Evolutionary conservation across 2,329 filamentous ascomycete genomes (phyloP).

Genomic region (Chrysosporium keratinophilum): DNA sequence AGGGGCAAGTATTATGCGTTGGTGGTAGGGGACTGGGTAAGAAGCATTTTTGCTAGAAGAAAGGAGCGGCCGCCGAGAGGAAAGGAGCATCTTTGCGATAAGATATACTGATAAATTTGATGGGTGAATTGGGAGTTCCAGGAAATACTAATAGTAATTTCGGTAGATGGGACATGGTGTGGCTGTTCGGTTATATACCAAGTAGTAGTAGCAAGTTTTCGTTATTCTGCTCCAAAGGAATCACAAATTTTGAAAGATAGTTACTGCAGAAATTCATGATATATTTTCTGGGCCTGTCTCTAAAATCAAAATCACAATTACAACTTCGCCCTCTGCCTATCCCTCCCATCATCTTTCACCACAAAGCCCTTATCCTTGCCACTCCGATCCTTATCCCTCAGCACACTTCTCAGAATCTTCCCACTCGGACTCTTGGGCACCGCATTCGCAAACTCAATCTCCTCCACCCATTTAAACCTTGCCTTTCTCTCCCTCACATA

Average conservation of each 20-base stretch:
- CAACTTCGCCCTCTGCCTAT: slow-evolving; percentile 28
- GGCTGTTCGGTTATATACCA: too few relatives aligned
- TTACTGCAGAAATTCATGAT: background rate
- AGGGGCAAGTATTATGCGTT: slow-evolving; percentile 13
- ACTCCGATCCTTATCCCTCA: slow-evolving; percentile 10
- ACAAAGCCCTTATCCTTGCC: slow-evolving; percentile 11
- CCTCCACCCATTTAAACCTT: slow-evolving; percentile 29
- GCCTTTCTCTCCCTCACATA: slow-evolving; percentile 59
- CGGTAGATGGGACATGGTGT: too few relatives aligned
- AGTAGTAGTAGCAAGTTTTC: background rate
- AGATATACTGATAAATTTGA: slow-evolving; percentile 11
- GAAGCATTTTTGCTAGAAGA: slow-evolving; percentile 14
- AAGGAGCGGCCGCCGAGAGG: slow-evolving; percentile 13
- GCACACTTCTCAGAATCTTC: slow-evolving; percentile 50
- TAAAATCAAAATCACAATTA: slow-evolving; percentile 18
- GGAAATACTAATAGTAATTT: too few relatives aligned
- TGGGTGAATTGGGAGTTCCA: background rate
- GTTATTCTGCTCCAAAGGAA: background rate
- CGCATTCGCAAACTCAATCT: slow-evolving; percentile 32
- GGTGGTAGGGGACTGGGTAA: slow-evolving; percentile 9
- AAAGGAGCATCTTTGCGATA: slow-evolving; percentile 16
- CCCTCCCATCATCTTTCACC: background rate
- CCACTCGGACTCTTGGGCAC: slow-evolving; percentile 66
- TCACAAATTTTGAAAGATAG: too few relatives aligned
- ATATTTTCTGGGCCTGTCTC: background rate